Evolutionary conservation across 768 basidiomycete species (phyloP).

Genomic region (Chalciporus sphaerocephalus): DNA sequence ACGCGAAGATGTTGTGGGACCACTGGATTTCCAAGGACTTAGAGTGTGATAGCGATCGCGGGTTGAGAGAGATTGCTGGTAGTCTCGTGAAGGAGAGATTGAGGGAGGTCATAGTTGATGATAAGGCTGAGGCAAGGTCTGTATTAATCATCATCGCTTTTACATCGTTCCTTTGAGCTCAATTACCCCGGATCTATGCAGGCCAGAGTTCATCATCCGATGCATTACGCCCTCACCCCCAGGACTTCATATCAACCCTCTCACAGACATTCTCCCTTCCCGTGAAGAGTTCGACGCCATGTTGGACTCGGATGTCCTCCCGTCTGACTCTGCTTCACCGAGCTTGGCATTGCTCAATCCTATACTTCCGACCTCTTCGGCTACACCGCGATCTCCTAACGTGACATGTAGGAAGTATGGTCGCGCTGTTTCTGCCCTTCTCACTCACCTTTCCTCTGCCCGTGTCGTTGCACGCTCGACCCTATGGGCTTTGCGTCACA

Average conservation of each 20-base stretch:
- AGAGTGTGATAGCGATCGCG: conserved; percentile 12
- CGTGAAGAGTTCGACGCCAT: conserved; percentile 42
- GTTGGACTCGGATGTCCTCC: conserved; percentile 38
- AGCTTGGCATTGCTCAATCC: conserved; percentile 60
- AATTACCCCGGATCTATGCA: conserved; percentile 15
- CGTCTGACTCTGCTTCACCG: conserved; percentile 44
- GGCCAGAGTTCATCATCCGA: conserved; percentile 45
- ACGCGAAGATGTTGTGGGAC: conserved; percentile 31
- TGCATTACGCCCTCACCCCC: conserved; percentile 34
- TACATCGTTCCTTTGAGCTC: background rate
- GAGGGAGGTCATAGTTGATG: conserved; percentile 39
- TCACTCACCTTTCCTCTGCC: conserved; percentile 53
- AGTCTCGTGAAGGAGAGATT: conserved; percentile 41
- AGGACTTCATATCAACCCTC: conserved; percentile 37
- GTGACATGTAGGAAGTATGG: conserved; percentile 44
- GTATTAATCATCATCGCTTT: conserved; percentile 5
- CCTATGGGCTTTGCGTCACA: conserved; percentile 65
- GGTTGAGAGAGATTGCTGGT: conserved; percentile 24
- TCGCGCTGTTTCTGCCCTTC: conserved; percentile 52
- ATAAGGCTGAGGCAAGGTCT: conserved; percentile 29
- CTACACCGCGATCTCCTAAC: conserved; percentile 13
- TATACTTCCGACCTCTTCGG: conserved; percentile 46
- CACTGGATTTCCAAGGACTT: conserved; percentile 15
- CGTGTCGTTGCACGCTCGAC: conserved; percentile 57
- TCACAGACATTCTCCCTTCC: conserved; percentile 52